Conservation (phyloP, 768 basidiomycete species). For the Tulasnella sp. region DNA sequence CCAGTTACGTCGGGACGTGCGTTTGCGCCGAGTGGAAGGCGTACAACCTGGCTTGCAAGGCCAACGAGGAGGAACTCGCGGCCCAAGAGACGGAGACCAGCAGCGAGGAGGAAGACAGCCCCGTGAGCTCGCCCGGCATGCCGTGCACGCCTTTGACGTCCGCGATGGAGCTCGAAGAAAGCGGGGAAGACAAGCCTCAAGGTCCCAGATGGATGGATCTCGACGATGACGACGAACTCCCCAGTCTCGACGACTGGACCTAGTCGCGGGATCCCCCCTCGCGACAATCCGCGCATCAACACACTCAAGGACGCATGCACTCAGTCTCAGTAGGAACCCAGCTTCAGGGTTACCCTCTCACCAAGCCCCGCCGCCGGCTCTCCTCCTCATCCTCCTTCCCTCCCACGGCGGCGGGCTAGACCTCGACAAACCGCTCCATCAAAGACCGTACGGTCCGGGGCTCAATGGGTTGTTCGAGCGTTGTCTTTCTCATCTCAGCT, state of each 20-base stretch:
- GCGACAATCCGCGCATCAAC: neutral
- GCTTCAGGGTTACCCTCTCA: neutral
- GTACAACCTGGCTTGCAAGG: neutral
- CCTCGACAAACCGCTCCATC: neutral
- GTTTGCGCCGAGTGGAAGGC: neutral
- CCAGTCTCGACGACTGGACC: neutral
- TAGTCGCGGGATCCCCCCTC: neutral
- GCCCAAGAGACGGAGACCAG: neutral
- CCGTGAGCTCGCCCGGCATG: neutral
- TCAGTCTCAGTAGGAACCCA: neutral
- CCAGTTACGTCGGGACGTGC: neutral
- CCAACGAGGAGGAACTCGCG: neutral
- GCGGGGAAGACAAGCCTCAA: neutral
- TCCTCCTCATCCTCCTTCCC: neutral
- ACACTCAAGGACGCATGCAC: neutral
- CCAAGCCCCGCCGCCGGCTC: neutral
- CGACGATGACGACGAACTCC: neutral
- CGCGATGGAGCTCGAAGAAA: neutral
- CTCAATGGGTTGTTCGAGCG: neutral
- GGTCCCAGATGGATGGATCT: neutral
- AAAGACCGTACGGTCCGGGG: neutral
- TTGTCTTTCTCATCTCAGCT: neutral
- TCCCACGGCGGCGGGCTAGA: neutral
- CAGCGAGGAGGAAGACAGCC: neutral
- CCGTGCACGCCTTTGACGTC: neutral